Evolutionary conservation across 1,284 basidiomycete genomes (phyloP).

Genomic region (Xerocomus alliaceus): DNA sequence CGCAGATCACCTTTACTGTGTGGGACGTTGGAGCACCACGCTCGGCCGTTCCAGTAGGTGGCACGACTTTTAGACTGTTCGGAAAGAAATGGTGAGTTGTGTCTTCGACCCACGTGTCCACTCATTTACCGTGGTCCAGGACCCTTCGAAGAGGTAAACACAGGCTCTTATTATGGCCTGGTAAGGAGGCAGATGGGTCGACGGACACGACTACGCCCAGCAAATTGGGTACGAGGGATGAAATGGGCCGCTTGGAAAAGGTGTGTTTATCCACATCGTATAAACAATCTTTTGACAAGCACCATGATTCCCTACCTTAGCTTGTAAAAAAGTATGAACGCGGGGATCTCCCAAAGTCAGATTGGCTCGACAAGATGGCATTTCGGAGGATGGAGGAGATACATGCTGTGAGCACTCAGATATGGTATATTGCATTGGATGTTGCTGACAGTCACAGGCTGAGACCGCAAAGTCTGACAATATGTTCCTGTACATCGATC

Average conservation of each 20-base stretch:
- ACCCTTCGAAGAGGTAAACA: constrained; percentile 93
- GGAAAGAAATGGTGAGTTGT: constrained; percentile 82
- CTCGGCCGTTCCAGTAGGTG: constrained; percentile 81
- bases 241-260: constrained; percentile 95
- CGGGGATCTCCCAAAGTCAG: constrained; percentile 90
- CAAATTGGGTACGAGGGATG: constrained; percentile 80
- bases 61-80: constrained; percentile 89
- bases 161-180: constrained; percentile 84
- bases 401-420: constrained; percentile 68
- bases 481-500: constrained; percentile 91
- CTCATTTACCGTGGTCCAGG: constrained; percentile 51
- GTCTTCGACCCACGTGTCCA: neutral
- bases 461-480: constrained; percentile 90
- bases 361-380: constrained; percentile 94
- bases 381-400: constrained; percentile 94
- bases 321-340: constrained; percentile 96
- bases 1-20: constrained; percentile 92
- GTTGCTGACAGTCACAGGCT: constrained; percentile 52
- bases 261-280: constrained; percentile 48
- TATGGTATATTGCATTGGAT: neutral
- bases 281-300: neutral
- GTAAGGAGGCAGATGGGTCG: constrained; percentile 84
- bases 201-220: constrained; percentile 86
- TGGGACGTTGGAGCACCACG: constrained; percentile 91
- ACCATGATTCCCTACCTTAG: constrained; percentile 46